Percentiles rank a stretch among this genome's conserved stretches.
phyloP scores from a whole-genome alignment of 2,329 filamentous ascomycete genomes.

The Fusarium buxicola region DNA sequence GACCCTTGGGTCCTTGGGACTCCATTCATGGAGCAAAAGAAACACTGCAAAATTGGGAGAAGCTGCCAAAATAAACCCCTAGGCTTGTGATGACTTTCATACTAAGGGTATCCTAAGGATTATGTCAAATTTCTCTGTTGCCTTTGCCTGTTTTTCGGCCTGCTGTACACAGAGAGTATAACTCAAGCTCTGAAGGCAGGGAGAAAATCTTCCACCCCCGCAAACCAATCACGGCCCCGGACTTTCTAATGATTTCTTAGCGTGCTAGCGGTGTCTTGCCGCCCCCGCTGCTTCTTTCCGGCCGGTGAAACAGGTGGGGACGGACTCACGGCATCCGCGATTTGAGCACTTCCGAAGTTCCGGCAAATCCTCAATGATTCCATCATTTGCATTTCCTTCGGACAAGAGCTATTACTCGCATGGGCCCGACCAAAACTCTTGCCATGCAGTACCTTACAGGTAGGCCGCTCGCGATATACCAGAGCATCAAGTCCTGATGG shows the following conservation, averaged over 20 bases:
- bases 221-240: constrained; percentile 44
- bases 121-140: not conserved
- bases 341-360: constrained; percentile 20
- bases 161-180: too few species aligned
- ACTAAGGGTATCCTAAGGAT: too few species aligned
- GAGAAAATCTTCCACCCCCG: constrained; percentile 20
- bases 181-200: not conserved
- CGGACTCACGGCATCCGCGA: not conserved
- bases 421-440: too few species aligned
- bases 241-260: constrained; percentile 44
- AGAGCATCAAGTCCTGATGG: too few species aligned
- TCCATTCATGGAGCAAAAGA: too few species aligned
- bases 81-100: too few species aligned
- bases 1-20: too few species aligned
- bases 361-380: constrained; percentile 8
- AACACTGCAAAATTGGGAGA: too few species aligned
- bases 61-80: too few species aligned
- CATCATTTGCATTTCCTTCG: constrained; percentile 25
- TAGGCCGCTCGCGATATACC: too few species aligned
- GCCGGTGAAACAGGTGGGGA: constrained; percentile 29
- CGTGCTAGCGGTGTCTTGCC: constrained; percentile 15
- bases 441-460: too few species aligned
- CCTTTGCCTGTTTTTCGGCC: too few species aligned
- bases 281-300: constrained; percentile 20
- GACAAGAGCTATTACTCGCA: not conserved